Percentiles rank a stretch among this genome's conserved stretches.
These are phyloP conservation scores for Lipomyces chichibuensis DNA, from an alignment of 805 yeast species.

Conservation along the genomic window DNA sequence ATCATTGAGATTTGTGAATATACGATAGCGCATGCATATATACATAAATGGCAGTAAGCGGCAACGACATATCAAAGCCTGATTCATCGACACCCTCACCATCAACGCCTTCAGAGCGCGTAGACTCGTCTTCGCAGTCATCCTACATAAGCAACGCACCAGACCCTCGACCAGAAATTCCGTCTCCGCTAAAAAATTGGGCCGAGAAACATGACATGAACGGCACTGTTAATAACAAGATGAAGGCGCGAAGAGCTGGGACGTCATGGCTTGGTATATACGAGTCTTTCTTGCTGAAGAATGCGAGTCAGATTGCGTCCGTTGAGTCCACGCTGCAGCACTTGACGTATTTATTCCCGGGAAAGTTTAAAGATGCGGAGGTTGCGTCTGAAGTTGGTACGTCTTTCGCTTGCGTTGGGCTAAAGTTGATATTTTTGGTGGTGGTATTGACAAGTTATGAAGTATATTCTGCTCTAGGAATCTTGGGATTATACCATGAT, in stretches of 20 bases:
- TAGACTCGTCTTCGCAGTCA: not conserved
- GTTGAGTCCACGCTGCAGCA: slow-evolving; percentile 45
- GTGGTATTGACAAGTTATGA: not conserved
- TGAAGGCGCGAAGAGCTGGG: not conserved
- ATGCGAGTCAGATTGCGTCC: slow-evolving; percentile 46
- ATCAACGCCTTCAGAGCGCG: not conserved
- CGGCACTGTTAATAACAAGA: not conserved
- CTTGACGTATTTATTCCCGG: slow-evolving; percentile 45
- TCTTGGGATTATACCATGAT: slow-evolving; percentile 47
- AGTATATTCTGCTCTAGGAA: slow-evolving; percentile 43
- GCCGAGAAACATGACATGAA: not conserved
- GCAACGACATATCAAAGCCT: not conserved
- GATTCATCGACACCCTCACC: not conserved
- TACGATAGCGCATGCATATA: not conserved
- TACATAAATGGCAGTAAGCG: not conserved
- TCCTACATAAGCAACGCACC: not conserved
- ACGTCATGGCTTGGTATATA: slow-evolving; percentile 40
- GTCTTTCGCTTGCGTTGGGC: slow-evolving; percentile 6
- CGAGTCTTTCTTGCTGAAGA: slow-evolving; percentile 44
- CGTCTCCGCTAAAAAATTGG: not conserved
- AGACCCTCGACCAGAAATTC: not conserved
- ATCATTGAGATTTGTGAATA: too few species aligned
- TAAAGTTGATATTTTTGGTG: not conserved
- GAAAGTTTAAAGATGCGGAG: slow-evolving; percentile 48
- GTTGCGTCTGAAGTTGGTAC: slow-evolving; percentile 44